Percentiles rank a stretch among this genome's conserved stretches.
Evolutionary conservation across 106 monocot genomes (phyloP).

Genomic region (Amphibolis antarctica): DNA sequence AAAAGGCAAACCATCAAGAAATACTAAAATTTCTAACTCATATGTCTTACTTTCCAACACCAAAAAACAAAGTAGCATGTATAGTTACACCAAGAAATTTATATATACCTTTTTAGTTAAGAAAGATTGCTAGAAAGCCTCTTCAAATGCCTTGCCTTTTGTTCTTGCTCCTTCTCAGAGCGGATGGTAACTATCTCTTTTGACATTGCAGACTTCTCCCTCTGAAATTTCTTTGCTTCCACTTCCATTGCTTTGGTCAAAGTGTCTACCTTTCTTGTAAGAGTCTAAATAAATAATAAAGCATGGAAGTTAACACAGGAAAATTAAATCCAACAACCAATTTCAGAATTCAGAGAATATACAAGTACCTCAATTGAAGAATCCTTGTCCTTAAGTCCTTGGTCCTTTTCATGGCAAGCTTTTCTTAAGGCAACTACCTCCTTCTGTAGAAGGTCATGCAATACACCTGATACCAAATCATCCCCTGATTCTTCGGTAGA

Average conservation of each 20-base stretch:
- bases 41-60: too few relatives aligned
- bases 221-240: constrained; percentile 53
- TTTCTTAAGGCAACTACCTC: constrained; percentile 72
- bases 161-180: constrained; percentile 45
- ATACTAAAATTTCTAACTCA: too few relatives aligned
- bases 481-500: constrained; percentile 17
- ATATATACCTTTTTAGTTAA: constrained; percentile 3
- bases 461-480: constrained; percentile 57
- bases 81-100: background rate
- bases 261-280: constrained; percentile 67
- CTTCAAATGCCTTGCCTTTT: constrained; percentile 22
- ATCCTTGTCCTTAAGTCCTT: constrained; percentile 58
- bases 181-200: constrained; percentile 49
- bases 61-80: background rate
- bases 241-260: constrained; percentile 69
- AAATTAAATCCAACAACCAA: background rate
- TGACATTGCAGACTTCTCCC: constrained; percentile 51
- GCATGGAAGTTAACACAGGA: background rate
- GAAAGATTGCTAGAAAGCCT: background rate
- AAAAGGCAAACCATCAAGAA: too few relatives aligned
- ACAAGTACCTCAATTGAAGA: constrained; percentile 46
- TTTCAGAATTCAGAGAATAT: background rate
- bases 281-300: constrained; percentile 23
- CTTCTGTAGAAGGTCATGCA: constrained; percentile 68
- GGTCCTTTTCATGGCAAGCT: constrained; percentile 57